Conservation (phyloP, 306 rosid genomes). For the Arachis stenosperma region DNA sequence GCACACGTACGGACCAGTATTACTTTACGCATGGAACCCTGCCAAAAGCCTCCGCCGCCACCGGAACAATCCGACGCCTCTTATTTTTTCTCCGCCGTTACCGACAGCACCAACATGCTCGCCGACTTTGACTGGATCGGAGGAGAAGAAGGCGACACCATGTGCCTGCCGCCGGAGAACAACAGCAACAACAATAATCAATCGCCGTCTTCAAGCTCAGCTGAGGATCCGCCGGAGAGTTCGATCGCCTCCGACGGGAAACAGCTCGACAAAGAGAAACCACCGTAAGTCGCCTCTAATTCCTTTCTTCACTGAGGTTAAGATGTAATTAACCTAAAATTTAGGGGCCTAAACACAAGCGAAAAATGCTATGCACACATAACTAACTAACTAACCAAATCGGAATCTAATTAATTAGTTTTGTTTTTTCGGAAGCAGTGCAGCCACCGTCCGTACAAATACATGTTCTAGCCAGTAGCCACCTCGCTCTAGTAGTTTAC, state of each 20-base stretch:
- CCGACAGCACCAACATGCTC: slow-evolving; percentile 52
- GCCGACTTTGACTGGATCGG: slow-evolving; percentile 62
- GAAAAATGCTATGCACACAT: not conserved
- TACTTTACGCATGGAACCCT: not conserved
- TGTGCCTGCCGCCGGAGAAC: slow-evolving; percentile 19
- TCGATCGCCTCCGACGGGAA: slow-evolving; percentile 68
- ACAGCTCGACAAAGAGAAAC: slow-evolving; percentile 44
- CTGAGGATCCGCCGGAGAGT: slow-evolving; percentile 81
- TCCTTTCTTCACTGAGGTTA: slow-evolving; percentile 15
- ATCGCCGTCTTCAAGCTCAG: slow-evolving; percentile 78
- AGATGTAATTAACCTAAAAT: slow-evolving; percentile 42
- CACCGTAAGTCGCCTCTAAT: slow-evolving; percentile 69
- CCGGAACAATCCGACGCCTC: slow-evolving; percentile 32
- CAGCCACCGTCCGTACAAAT: not conserved
- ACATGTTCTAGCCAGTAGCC: not conserved
- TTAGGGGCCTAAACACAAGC: slow-evolving; percentile 11
- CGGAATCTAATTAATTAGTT: not conserved
- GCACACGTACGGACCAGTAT: not conserved
- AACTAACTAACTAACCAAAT: not conserved
- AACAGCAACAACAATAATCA: slow-evolving; percentile 47
- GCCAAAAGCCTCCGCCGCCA: not conserved
- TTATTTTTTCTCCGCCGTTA: slow-evolving; percentile 49
- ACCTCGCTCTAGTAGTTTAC: too few relatives aligned
- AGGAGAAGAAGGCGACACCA: slow-evolving; percentile 7
- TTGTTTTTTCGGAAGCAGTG: not conserved